phyloP scores from a whole-genome alignment of 2,329 filamentous ascomycete species.

The Alternaria novae-zelandiae region DNA sequence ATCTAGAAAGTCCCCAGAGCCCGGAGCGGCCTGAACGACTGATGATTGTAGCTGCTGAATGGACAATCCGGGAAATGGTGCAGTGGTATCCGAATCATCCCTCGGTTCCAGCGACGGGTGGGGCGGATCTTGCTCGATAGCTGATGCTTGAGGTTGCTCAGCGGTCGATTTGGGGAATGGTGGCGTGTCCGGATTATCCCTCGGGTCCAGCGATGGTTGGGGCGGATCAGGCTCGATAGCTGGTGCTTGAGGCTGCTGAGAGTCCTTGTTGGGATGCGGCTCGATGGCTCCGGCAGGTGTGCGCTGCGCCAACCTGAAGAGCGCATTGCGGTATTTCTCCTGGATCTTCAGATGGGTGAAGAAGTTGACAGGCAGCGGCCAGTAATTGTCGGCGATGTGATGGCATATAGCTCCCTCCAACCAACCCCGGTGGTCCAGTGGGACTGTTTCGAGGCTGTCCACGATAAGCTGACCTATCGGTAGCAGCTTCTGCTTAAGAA shows the following conservation, averaged over 20 bases:
- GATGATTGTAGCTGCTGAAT: neutral
- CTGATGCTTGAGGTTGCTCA: neutral
- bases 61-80: neutral
- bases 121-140: neutral
- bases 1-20: neutral
- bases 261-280: neutral
- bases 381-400: conserved; percentile 22
- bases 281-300: neutral
- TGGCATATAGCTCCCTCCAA: conserved; percentile 23
- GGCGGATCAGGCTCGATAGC: neutral
- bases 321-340: conserved; percentile 21
- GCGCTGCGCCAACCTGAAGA: neutral
- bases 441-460: neutral
- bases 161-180: neutral
- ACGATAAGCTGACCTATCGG: conserved; percentile 24
- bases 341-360: conserved; percentile 18
- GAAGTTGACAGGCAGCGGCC: conserved; percentile 20
- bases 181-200: neutral
- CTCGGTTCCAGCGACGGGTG: neutral
- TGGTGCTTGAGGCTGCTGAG: neutral
- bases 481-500: conserved; percentile 21
- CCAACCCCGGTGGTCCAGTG: neutral
- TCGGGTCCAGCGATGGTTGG: neutral
- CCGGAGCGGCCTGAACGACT: neutral
- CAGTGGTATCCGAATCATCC: neutral